A percentile compares a stretch with the other conserved stretches of the same genome.
phyloP scores from a whole-genome alignment of 371 early-diverging fungal genomes.

The Mucor ambiguus region DNA sequence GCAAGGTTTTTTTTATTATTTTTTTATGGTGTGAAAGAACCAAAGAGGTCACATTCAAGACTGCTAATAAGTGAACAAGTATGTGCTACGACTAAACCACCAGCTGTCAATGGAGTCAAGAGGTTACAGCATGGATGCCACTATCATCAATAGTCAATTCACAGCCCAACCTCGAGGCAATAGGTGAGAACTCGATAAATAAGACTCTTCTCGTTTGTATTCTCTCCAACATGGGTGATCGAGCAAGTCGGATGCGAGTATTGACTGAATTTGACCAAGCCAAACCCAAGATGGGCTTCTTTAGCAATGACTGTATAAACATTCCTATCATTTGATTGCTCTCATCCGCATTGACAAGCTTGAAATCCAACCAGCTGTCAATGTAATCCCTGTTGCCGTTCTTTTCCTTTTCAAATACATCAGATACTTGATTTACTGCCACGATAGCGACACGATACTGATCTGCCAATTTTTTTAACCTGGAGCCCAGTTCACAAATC shows the following conservation, averaged over 20 bases:
- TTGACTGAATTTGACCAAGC: constrained; percentile 82
- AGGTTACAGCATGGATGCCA: constrained; percentile 28
- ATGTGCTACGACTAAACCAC: background rate
- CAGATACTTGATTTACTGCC: constrained; percentile 48
- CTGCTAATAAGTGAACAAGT: background rate
- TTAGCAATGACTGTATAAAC: constrained; percentile 50
- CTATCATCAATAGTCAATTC: constrained; percentile 33
- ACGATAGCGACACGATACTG: constrained; percentile 67
- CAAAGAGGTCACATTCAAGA: constrained; percentile 9
- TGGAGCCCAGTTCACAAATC: constrained; percentile 61
- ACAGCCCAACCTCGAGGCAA: constrained; percentile 34
- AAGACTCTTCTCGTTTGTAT: constrained; percentile 34
- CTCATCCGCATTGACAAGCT: constrained; percentile 19
- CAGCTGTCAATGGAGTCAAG: background rate
- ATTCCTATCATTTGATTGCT: constrained; percentile 29
- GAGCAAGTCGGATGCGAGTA: constrained; percentile 62
- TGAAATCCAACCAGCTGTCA: constrained; percentile 40
- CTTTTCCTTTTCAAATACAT: constrained; percentile 19
- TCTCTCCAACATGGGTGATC: constrained; percentile 39
- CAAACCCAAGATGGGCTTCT: constrained; percentile 71
- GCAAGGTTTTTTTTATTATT: constrained; percentile 2
- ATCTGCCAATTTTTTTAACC: constrained; percentile 64
- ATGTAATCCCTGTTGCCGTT: constrained; percentile 14
- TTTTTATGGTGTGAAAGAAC: background rate
- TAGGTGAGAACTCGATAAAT: constrained; percentile 48